Conservation (phyloP, 1,284 basidiomycete genomes). For the Cerrena zonata region DNA sequence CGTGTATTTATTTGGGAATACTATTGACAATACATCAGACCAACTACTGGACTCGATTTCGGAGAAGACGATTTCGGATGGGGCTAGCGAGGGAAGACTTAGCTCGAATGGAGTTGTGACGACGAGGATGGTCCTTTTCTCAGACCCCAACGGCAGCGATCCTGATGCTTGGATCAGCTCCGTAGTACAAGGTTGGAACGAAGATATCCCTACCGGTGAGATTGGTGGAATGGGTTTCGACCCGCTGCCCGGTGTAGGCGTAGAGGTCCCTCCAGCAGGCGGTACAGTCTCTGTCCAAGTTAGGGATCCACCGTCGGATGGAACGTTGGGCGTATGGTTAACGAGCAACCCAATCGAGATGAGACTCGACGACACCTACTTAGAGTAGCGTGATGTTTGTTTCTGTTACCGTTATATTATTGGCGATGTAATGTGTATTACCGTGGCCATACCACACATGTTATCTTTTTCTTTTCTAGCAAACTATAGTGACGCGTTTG, state of each 20-base stretch:
- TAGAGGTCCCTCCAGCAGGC: too few relatives aligned
- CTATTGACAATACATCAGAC: too few relatives aligned
- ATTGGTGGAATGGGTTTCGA: too few relatives aligned
- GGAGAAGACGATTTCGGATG: background rate
- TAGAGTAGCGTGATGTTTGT: background rate
- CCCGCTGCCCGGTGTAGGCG: too few relatives aligned
- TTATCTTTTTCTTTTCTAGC: too few relatives aligned
- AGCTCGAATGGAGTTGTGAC: background rate
- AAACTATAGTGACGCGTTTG: too few relatives aligned
- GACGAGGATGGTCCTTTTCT: background rate
- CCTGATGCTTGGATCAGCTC: background rate
- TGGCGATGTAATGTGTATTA: too few relatives aligned
- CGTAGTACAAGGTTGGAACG: too few relatives aligned
- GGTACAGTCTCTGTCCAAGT: too few relatives aligned
- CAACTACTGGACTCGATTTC: background rate
- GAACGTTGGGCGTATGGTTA: background rate
- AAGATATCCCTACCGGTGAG: too few relatives aligned
- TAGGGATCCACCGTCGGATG: constrained; percentile 1
- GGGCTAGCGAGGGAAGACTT: background rate
- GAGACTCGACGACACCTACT: background rate
- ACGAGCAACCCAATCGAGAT: background rate
- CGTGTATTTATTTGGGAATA: too few relatives aligned
- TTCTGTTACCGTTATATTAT: background rate
- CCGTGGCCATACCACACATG: too few relatives aligned
- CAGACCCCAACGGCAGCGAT: background rate